Evolutionary conservation across 805 yeast species (phyloP).

Genomic region (Sugiyamaella boreocaroliniensis): DNA sequence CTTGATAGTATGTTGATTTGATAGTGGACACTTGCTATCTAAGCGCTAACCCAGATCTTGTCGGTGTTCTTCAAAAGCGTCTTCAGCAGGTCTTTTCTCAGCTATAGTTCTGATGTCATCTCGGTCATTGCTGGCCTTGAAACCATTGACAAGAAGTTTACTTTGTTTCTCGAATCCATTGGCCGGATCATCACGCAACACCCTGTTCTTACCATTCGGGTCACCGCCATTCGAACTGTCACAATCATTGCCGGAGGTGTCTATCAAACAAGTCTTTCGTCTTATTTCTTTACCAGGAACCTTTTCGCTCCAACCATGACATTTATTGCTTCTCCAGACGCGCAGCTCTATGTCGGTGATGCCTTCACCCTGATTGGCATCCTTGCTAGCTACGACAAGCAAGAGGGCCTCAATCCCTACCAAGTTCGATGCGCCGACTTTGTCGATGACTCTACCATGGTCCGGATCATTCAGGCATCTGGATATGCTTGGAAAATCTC

Average conservation of each 20-base stretch:
- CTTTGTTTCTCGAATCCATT: slow-evolving; percentile 25
- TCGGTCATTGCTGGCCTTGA: slow-evolving; percentile 33
- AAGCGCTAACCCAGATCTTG: slow-evolving; percentile 13
- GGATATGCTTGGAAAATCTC: slow-evolving; percentile 23
- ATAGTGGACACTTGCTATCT: background rate
- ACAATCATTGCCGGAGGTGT: slow-evolving; percentile 28
- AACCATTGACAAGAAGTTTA: slow-evolving; percentile 26
- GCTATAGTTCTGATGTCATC: slow-evolving; percentile 27
- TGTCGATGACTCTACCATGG: slow-evolving; percentile 33
- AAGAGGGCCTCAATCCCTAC: slow-evolving; percentile 33
- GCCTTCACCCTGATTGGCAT: slow-evolving; percentile 34
- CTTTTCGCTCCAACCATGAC: slow-evolving; percentile 33
- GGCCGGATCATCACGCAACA: slow-evolving; percentile 23
- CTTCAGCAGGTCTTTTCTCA: slow-evolving; percentile 24
- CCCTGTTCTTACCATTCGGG: slow-evolving; percentile 14
- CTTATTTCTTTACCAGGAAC: slow-evolving; percentile 31
- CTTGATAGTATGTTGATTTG: slow-evolving; percentile 4
- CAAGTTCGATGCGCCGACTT: slow-evolving; percentile 34
- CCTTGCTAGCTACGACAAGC: slow-evolving; percentile 32
- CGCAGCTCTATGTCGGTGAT: slow-evolving; percentile 25
- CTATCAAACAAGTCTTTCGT: slow-evolving; percentile 29
- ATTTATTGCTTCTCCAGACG: slow-evolving; percentile 25
- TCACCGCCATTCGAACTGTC: slow-evolving; percentile 27
- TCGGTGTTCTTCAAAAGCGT: slow-evolving; percentile 25
- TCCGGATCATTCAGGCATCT: slow-evolving; percentile 24